Evolutionary conservation across 331 rosid species (phyloP).

Genomic region (Acacia concinna): DNA sequence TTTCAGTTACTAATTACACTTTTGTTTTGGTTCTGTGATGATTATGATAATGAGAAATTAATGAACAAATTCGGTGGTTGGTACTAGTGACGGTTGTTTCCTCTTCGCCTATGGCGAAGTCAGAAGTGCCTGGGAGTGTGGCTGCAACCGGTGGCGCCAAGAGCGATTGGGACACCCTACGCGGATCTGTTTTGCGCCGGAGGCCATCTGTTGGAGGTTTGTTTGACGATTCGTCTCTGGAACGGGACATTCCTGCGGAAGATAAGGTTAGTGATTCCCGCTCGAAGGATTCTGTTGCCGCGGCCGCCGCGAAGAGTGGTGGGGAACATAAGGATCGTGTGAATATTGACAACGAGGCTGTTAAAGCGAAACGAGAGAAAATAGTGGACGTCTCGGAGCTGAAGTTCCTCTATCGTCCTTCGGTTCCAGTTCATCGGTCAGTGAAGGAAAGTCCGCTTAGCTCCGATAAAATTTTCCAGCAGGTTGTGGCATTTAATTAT

Average conservation of each 20-base stretch:
- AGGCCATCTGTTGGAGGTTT: conserved; percentile 36
- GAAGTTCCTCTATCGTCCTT: conserved; percentile 67
- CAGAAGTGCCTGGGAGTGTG: conserved; percentile 46
- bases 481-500: conserved; percentile 45
- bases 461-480: conserved; percentile 79
- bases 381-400: conserved; percentile 21
- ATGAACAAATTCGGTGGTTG: neutral
- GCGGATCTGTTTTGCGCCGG: conserved; percentile 43
- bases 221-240: conserved; percentile 32
- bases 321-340: conserved; percentile 42
- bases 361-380: conserved; percentile 30
- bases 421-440: conserved; percentile 79
- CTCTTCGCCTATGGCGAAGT: conserved; percentile 51
- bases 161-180: conserved; percentile 54
- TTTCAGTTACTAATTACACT: neutral
- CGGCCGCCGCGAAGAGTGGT: conserved; percentile 29
- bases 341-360: conserved; percentile 27
- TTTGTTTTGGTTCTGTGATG: neutral
- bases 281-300: conserved; percentile 34
- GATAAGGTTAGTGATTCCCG: conserved; percentile 33
- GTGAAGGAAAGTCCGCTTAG: conserved; percentile 92
- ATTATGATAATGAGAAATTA: neutral
- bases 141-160: conserved; percentile 19
- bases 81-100: neutral
- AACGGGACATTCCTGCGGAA: conserved; percentile 13